phyloP scores from a whole-genome alignment of 257 asterid genomes.

The Solanum bukasovii region DNA sequence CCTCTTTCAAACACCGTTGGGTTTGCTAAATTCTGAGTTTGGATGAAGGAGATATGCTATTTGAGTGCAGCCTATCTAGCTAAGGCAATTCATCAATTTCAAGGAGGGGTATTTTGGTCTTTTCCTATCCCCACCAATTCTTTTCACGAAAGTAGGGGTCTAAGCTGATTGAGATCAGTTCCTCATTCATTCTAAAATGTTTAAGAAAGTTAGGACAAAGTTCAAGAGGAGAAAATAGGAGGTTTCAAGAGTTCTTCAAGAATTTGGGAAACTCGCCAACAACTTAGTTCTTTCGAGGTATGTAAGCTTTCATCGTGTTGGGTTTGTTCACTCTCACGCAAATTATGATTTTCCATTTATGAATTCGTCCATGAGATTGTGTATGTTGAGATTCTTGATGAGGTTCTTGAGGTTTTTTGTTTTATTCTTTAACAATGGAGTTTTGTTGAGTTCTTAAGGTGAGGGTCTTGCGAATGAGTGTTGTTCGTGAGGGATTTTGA shows the following conservation, averaged over 20 bases:
- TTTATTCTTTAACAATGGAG: not conserved
- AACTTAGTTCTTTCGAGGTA: not conserved
- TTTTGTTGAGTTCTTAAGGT: not conserved
- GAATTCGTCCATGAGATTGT: no score
- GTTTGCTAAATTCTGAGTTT: not conserved
- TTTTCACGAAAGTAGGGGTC: not conserved
- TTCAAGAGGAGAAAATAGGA: not conserved
- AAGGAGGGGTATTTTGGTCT: not conserved
- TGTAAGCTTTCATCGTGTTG: not conserved
- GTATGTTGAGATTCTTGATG: no score
- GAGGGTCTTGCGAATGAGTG: not conserved
- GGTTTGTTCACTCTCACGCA: not conserved
- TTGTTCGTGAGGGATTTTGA: not conserved
- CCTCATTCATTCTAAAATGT: no score
- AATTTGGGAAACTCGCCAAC: no score
- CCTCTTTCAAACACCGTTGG: accelerated
- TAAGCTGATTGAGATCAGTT: not conserved
- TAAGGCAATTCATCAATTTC: no score
- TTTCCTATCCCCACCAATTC: no score
- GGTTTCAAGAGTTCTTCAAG: not conserved
- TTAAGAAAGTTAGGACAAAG: not conserved
- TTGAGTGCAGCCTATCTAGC: not conserved
- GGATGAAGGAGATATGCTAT: not conserved
- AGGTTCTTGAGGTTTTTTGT: not conserved
- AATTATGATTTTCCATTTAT: not conserved